Evolutionary conservation across 352 stramenopile species (phyloP).

Genomic region (Phytopythium oedochilum): DNA sequence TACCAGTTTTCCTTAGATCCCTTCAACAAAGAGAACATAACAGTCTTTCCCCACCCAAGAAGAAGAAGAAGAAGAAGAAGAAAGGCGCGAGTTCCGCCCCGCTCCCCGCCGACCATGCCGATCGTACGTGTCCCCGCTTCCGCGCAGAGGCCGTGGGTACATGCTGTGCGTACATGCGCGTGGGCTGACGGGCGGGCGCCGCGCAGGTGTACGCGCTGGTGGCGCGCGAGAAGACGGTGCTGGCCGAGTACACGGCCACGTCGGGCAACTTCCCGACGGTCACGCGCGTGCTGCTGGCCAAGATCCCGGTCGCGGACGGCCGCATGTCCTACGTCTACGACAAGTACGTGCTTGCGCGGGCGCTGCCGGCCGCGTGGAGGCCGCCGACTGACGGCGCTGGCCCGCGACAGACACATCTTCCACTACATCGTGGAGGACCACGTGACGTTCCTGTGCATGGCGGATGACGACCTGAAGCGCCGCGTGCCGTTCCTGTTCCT

Average conservation of each 20-base stretch:
- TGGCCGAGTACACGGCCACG: slow-evolving; percentile 96
- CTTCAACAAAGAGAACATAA: not conserved
- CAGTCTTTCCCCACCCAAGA: not conserved
- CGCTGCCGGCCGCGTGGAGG: not conserved
- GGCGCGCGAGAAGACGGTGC: slow-evolving; percentile 95
- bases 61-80: slow-evolving; percentile 3
- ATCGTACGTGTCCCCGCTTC: slow-evolving; percentile 18
- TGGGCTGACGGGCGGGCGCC: not conserved
- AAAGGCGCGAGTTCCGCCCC: not conserved
- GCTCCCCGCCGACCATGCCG: slow-evolving; percentile 20
- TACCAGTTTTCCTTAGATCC: too few species aligned
- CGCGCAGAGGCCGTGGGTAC: too few species aligned
- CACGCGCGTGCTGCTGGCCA: slow-evolving; percentile 95
- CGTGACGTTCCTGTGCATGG: slow-evolving; percentile 98
- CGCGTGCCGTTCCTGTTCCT: slow-evolving; percentile 98
- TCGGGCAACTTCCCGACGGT: slow-evolving; percentile 98
- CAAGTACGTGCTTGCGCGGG: slow-evolving; percentile 51
- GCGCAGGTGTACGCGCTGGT: slow-evolving; percentile 94
- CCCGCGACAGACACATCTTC: slow-evolving; percentile 87
- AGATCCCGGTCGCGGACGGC: slow-evolving; percentile 92
- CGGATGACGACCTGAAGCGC: slow-evolving; percentile 92
- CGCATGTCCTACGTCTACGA: slow-evolving; percentile 99
- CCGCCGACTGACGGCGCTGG: too few species aligned
- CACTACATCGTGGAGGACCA: slow-evolving; percentile 96
- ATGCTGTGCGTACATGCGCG: too few species aligned